A percentile compares a stretch with the other conserved stretches of the same genome.
phyloP scores from a whole-genome alignment of 352 stramenopile species.

The Phytophthora idaei region DNA sequence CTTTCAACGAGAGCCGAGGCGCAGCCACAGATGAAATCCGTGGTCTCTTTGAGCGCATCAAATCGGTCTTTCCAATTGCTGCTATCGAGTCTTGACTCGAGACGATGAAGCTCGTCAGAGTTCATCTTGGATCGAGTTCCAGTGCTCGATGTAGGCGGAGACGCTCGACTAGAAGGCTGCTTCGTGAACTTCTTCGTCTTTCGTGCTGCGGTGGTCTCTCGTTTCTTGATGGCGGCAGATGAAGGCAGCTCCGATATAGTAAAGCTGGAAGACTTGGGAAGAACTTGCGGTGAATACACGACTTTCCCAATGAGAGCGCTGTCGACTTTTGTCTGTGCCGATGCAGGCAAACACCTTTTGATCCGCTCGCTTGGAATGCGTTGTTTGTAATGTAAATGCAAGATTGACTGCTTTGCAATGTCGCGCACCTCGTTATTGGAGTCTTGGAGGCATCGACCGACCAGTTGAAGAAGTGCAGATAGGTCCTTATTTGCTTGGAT shows the following conservation, averaged over 20 bases:
- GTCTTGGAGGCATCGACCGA: conserved; percentile 73
- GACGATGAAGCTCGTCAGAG: conserved; percentile 36
- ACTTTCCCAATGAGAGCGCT: conserved; percentile 41
- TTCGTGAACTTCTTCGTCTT: conserved; percentile 19
- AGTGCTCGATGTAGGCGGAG: conserved; percentile 21
- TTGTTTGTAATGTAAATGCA: conserved; percentile 53
- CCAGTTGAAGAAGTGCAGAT: conserved; percentile 41
- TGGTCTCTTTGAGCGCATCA: conserved; percentile 55
- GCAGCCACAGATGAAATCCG: conserved; percentile 38
- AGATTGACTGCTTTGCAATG: conserved; percentile 60
- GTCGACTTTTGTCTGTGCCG: conserved; percentile 55
- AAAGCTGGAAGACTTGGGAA: conserved; percentile 7
- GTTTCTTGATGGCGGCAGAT: conserved; percentile 10
- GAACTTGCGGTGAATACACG: conserved; percentile 25
- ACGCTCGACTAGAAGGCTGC: conserved; percentile 18
- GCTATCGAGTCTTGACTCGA: conserved; percentile 63
- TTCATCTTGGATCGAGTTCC: conserved; percentile 43
- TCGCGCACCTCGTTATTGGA: conserved; percentile 82
- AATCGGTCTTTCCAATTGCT: conserved; percentile 85
- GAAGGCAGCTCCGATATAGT: conserved; percentile 1
- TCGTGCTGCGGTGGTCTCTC: neutral
- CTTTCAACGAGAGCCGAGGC: conserved; percentile 30
- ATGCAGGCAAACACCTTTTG: conserved; percentile 58
- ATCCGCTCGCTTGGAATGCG: conserved; percentile 49
- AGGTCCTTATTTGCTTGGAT: conserved; percentile 51